Evolutionary conservation across 352 stramenopile species (phyloP).

Genomic region (Phytophthora hybrid): DNA sequence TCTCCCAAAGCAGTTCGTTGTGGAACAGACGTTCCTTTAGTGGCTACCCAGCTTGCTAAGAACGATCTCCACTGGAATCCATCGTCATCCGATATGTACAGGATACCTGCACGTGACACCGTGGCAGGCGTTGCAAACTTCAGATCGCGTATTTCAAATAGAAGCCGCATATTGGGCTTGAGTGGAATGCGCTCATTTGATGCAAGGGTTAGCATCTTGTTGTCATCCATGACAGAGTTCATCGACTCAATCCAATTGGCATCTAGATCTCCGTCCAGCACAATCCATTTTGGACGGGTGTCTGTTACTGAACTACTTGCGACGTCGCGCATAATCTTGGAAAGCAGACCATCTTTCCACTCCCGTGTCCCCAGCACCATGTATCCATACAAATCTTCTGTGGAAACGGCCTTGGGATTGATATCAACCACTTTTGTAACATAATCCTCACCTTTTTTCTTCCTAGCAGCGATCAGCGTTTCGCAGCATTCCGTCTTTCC

Average conservation of each 20-base stretch:
- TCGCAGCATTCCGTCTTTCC: slow-evolving; percentile 96
- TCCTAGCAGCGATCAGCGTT: slow-evolving; percentile 87
- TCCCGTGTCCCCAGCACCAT: slow-evolving; percentile 95
- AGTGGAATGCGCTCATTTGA: slow-evolving; percentile 97
- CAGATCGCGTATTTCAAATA: slow-evolving; percentile 97
- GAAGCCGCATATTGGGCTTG: slow-evolving; percentile 94
- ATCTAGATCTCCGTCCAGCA: slow-evolving; percentile 93
- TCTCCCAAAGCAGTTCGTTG: slow-evolving; percentile 67
- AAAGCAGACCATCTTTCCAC: slow-evolving; percentile 96
- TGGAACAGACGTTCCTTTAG: slow-evolving; percentile 62
- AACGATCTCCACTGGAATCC: slow-evolving; percentile 94
- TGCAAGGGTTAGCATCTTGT: slow-evolving; percentile 90
- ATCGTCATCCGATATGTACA: slow-evolving; percentile 94
- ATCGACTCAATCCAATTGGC: slow-evolving; percentile 92
- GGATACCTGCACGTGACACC: slow-evolving; percentile 94
- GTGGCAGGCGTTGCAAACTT: slow-evolving; percentile 95
- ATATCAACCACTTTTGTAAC: slow-evolving; percentile 87
- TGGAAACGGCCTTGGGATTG: slow-evolving; percentile 97
- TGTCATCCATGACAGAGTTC: slow-evolving; percentile 93
- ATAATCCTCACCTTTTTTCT: slow-evolving; percentile 72
- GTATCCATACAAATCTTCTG: slow-evolving; percentile 96
- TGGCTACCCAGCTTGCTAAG: slow-evolving; percentile 91
- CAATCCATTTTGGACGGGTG: slow-evolving; percentile 93
- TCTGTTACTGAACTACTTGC: slow-evolving; percentile 71
- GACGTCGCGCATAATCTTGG: slow-evolving; percentile 94